These are phyloP conservation scores for Claviceps maximensis DNA, from an alignment of 2,329 filamentous ascomycete species.

Conservation along the genomic window DNA sequence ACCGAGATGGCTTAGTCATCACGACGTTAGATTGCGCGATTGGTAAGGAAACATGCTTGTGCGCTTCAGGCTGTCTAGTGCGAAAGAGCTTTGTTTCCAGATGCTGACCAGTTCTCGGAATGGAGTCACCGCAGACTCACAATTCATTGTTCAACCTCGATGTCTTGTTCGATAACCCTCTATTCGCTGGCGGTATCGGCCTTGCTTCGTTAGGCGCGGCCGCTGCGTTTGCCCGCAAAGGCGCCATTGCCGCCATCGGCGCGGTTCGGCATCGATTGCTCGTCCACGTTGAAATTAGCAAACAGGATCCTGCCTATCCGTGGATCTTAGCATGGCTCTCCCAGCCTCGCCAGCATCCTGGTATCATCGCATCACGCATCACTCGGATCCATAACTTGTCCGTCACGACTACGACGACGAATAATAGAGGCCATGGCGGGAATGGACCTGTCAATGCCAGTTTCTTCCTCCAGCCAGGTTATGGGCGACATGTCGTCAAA, in stretches of 20 bases:
- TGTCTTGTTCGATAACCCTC: slow-evolving; percentile 48
- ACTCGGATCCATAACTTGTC: slow-evolving; percentile 48
- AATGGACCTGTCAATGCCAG: slow-evolving; percentile 62
- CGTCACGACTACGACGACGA: slow-evolving; percentile 43
- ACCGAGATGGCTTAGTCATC: background rate
- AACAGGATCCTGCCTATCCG: slow-evolving; percentile 81
- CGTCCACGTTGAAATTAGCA: slow-evolving; percentile 90
- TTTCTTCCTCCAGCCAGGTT: slow-evolving; percentile 83
- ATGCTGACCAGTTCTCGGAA: slow-evolving; percentile 10
- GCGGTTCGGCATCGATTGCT: slow-evolving; percentile 75
- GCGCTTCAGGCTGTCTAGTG: background rate
- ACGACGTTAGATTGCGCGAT: background rate
- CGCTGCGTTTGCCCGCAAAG: slow-evolving; percentile 68
- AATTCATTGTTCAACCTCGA: slow-evolving; percentile 34
- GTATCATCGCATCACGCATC: slow-evolving; percentile 43
- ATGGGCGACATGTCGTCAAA: slow-evolving; percentile 75
- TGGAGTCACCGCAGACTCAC: slow-evolving; percentile 18
- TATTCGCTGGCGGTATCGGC: slow-evolving; percentile 66
- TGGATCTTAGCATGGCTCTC: slow-evolving; percentile 96
- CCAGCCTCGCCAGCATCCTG: slow-evolving; percentile 54
- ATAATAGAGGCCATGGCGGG: slow-evolving; percentile 41
- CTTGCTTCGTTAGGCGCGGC: slow-evolving; percentile 79
- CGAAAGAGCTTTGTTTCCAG: background rate
- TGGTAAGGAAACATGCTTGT: background rate
- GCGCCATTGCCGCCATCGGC: slow-evolving; percentile 55